Conservation (phyloP, 2,329 filamentous ascomycete genomes). For the Corynespora cassiicola region DNA sequence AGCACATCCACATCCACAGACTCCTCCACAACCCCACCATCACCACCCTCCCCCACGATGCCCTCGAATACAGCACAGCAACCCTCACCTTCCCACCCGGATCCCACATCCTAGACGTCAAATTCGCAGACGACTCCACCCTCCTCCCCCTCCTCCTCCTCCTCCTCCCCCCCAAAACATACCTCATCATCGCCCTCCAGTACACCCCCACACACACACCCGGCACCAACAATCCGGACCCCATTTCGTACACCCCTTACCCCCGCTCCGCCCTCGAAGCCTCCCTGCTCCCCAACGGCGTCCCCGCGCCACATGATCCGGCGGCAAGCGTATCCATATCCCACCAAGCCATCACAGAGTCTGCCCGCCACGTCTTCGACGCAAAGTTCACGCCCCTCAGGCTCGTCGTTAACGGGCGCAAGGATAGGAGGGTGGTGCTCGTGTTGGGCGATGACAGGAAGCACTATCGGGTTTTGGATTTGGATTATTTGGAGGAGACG, state of each 20-base stretch:
- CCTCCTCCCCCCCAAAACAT: constrained; percentile 30
- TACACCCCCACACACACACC: constrained; percentile 16
- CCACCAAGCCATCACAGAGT: constrained; percentile 14
- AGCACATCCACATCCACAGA: constrained; percentile 35
- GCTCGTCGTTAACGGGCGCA: constrained; percentile 63
- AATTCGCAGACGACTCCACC: constrained; percentile 69
- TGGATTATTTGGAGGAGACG: constrained; percentile 50
- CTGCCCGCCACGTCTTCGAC: constrained; percentile 56
- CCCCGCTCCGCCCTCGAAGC: background rate
- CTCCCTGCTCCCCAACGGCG: constrained; percentile 13
- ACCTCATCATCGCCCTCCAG: constrained; percentile 22
- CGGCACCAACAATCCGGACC: constrained; percentile 7
- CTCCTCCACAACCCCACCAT: constrained; percentile 46
- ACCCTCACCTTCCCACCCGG: constrained; percentile 52
- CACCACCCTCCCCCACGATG: constrained; percentile 45
- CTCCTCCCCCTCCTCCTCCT: constrained; percentile 65
- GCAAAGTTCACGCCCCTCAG: constrained; percentile 56
- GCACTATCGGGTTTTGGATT: constrained; percentile 63
- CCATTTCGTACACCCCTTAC: constrained; percentile 11
- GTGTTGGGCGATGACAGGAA: constrained; percentile 61
- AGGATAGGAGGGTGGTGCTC: constrained; percentile 59
- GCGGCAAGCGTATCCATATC: constrained; percentile 10
- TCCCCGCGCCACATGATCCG: constrained; percentile 1
- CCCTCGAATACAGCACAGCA: constrained; percentile 56
- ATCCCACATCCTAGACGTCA: constrained; percentile 63